Conservation (phyloP, 1,284 basidiomycete species). For the Rhodotorula sp. region DNA sequence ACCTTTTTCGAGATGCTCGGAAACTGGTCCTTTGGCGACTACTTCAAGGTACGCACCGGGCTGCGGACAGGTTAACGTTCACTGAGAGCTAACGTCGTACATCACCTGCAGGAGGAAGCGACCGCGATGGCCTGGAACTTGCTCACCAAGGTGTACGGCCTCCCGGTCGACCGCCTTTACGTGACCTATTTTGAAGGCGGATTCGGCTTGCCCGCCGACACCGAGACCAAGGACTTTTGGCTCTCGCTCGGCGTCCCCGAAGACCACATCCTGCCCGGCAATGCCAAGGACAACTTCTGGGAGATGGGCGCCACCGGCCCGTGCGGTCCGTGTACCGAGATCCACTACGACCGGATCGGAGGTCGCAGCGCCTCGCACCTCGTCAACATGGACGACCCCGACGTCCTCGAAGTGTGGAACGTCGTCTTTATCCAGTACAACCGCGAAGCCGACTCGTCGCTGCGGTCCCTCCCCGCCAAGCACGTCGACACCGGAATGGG, state of each 20-base stretch:
- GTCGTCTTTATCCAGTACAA: constrained; percentile 99
- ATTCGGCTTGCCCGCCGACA: constrained; percentile 79
- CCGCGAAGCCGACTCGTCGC: constrained; percentile 80
- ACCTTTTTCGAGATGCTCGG: constrained; percentile 99
- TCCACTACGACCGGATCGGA: constrained; percentile 95
- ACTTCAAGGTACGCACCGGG: constrained; percentile 79
- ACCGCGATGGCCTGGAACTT: constrained; percentile 92
- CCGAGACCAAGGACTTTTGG: constrained; percentile 81
- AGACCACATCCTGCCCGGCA: constrained; percentile 87
- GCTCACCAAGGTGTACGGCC: constrained; percentile 79
- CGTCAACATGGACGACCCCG: constrained; percentile 92
- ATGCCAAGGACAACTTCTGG: constrained; percentile 99
- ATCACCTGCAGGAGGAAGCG: constrained; percentile 71
- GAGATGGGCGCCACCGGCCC: constrained; percentile 99
- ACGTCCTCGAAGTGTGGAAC: constrained; percentile 94
- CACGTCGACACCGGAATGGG: constrained; percentile 99
- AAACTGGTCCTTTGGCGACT: constrained; percentile 99
- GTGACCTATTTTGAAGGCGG: constrained; percentile 99
- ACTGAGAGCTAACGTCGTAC: constrained; percentile 2
- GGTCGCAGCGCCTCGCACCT: constrained; percentile 85
- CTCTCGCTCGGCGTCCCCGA: constrained; percentile 78
- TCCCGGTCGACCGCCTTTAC: constrained; percentile 88
- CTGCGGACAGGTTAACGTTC: neutral
- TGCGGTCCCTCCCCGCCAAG: constrained; percentile 80
- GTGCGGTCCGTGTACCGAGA: constrained; percentile 96